Percentiles rank a stretch among this genome's conserved stretches.
Conservation (phyloP, 306 rosid species). For the Hippophae gyantsensis region DNA sequence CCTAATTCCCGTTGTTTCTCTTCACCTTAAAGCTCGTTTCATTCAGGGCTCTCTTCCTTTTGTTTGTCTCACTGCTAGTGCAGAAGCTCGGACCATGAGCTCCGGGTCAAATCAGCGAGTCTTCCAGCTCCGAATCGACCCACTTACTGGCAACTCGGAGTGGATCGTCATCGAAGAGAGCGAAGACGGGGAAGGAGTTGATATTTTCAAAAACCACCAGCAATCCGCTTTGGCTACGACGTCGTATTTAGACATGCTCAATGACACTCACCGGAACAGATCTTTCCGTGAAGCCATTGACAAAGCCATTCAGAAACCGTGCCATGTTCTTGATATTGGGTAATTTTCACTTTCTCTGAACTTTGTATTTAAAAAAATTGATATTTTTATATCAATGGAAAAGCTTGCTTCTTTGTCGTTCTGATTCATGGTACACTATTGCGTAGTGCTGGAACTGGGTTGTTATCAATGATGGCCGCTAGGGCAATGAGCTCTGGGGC, state of each 20-base stretch:
- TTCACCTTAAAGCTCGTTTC: constrained; percentile 11
- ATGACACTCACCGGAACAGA: constrained; percentile 60
- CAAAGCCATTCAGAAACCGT: constrained; percentile 54
- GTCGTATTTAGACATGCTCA: constrained; percentile 90
- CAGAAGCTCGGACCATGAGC: constrained; percentile 45
- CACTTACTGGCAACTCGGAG: constrained; percentile 81
- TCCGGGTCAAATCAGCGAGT: constrained; percentile 37
- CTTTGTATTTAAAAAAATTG: background rate
- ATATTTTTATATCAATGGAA: background rate
- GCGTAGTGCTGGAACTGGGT: constrained; percentile 86
- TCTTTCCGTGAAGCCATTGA: constrained; percentile 72
- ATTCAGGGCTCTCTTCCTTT: constrained; percentile 2
- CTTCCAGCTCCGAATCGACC: constrained; percentile 73
- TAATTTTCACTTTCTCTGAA: constrained; percentile 10
- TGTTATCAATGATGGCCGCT: constrained; percentile 93
- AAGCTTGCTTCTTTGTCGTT: background rate
- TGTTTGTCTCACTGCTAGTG: constrained; percentile 2
- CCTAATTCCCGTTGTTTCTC: constrained; percentile 20
- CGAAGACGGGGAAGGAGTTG: constrained; percentile 19
- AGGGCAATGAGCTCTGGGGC: constrained; percentile 51
- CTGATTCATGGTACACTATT: background rate
- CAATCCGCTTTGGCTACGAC: constrained; percentile 58
- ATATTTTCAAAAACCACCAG: constrained; percentile 18
- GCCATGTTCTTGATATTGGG: constrained; percentile 87
- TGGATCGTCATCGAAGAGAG: constrained; percentile 78